These are phyloP conservation scores for Populus hybrid DNA, from an alignment of 441 rosid species.

Conservation along the genomic window DNA sequence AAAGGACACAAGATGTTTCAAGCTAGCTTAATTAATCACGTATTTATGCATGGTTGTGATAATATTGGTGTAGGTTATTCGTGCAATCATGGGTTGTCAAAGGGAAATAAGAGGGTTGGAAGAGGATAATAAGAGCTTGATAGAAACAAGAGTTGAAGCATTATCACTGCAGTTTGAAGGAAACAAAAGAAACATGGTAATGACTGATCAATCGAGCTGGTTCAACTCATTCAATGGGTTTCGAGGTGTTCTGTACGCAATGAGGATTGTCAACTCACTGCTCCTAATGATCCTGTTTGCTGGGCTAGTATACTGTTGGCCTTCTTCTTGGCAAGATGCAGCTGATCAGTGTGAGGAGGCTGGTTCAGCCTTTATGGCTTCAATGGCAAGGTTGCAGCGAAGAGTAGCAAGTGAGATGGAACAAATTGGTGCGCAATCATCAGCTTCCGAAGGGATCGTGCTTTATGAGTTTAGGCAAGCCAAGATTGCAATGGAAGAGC, in stretches of 20 bases:
- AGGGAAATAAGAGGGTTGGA: conserved; percentile 33
- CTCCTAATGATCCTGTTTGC: conserved; percentile 53
- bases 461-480: conserved; percentile 57
- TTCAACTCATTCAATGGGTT: conserved; percentile 69
- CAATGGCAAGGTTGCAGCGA: conserved; percentile 52
- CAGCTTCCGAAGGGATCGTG: conserved; percentile 33
- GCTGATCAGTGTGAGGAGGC: conserved; percentile 13
- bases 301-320: conserved; percentile 60
- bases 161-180: conserved; percentile 28
- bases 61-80: conserved; percentile 23
- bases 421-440: conserved; percentile 36
- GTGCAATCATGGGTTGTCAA: conserved; percentile 35
- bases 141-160: conserved; percentile 31
- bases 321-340: conserved; percentile 29
- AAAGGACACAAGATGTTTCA: neutral
- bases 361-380: conserved; percentile 56
- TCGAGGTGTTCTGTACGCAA: conserved; percentile 73
- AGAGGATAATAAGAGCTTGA: conserved; percentile 37
- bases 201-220: conserved; percentile 30
- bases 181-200: neutral
- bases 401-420: conserved; percentile 54
- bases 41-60: neutral
- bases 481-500: conserved; percentile 57
- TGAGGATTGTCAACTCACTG: conserved; percentile 61
- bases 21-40: neutral